These are phyloP conservation scores for Aspergillus sp. DNA, from an alignment of 2,329 filamentous ascomycete species.

Conservation along the genomic window DNA sequence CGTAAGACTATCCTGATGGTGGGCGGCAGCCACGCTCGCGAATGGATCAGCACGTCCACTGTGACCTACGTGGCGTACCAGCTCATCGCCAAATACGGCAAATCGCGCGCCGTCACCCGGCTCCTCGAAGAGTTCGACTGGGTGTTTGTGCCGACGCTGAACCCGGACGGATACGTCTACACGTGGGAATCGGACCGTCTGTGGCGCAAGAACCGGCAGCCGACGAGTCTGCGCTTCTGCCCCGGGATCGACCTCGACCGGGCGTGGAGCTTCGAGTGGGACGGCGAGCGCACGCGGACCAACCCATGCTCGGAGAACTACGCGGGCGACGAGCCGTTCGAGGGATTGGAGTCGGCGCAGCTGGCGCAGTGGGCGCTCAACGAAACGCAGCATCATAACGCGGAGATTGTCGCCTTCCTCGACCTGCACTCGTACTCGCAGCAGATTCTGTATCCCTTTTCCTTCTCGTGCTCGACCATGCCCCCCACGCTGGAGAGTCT, in stretches of 20 bases:
- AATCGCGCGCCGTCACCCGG: conserved; percentile 66
- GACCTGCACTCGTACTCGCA: conserved; percentile 96
- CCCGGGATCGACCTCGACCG: conserved; percentile 86
- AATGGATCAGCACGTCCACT: conserved; percentile 94
- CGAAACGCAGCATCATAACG: conserved; percentile 67
- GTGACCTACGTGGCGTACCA: conserved; percentile 89
- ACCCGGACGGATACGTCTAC: conserved; percentile 93
- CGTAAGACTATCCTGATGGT: conserved; percentile 78
- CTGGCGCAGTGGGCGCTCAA: conserved; percentile 82
- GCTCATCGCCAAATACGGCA: conserved; percentile 78
- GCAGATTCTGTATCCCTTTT: conserved; percentile 88
- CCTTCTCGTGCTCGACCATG: conserved; percentile 72
- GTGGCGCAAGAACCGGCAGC: conserved; percentile 89
- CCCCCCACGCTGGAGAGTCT: conserved; percentile 90
- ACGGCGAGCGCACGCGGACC: conserved; percentile 60
- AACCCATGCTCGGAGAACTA: conserved; percentile 93
- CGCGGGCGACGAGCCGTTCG: conserved; percentile 77
- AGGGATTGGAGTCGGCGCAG: conserved; percentile 72
- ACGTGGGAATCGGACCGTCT: conserved; percentile 88
- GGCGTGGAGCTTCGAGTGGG: conserved; percentile 82
- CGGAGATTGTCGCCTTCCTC: conserved; percentile 77
- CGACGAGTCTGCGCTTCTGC: conserved; percentile 78
- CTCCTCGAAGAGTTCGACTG: conserved; percentile 83
- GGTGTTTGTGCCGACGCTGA: conserved; percentile 81
- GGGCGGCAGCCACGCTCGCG: conserved; percentile 86